Conservation (phyloP, 805 yeast species). For the Sugiyamaella floridensis region DNA sequence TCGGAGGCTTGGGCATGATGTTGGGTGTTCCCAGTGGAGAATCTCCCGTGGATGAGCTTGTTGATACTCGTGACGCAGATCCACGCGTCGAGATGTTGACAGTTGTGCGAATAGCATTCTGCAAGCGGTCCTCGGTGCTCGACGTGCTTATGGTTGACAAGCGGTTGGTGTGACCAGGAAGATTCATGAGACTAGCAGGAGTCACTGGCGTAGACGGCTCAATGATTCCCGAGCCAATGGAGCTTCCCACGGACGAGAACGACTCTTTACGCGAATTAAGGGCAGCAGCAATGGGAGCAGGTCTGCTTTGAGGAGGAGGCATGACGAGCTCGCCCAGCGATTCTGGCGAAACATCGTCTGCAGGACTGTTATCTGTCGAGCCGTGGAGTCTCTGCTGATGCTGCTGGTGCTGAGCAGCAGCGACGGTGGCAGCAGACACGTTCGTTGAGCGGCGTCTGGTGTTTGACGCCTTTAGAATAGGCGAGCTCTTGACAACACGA, state of each 20-base stretch:
- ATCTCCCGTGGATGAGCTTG: constrained; percentile 4
- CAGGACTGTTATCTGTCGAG: constrained; percentile 4
- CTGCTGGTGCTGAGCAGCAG: constrained; percentile 1
- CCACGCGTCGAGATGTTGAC: constrained; percentile 9
- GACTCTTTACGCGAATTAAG: constrained; percentile 1
- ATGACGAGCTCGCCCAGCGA: constrained; percentile 10
- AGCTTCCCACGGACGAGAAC: constrained; percentile 6
- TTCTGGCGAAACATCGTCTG: constrained; percentile 17
- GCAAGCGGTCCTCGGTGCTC: constrained; percentile 16
- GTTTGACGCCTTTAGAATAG: constrained; percentile 1
- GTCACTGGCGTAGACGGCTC: constrained; percentile 25
- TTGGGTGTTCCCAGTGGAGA: constrained; percentile 11
- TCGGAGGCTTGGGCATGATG: constrained; percentile 13
- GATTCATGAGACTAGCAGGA: constrained; percentile 29
- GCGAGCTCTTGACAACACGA: constrained; percentile 3
- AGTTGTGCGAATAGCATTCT: constrained; percentile 19
- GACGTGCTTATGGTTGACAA: neutral
- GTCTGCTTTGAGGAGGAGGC: constrained; percentile 15
- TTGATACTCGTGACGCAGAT: constrained; percentile 3
- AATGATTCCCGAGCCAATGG: neutral
- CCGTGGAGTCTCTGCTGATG: neutral
- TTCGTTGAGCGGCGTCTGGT: neutral
- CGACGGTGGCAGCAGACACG: constrained; percentile 1
- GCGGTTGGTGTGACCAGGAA: constrained; percentile 21
- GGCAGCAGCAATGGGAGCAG: neutral